Conservation (phyloP, 192 early-diverging fungal species). For the Coemansia sp. region DNA sequence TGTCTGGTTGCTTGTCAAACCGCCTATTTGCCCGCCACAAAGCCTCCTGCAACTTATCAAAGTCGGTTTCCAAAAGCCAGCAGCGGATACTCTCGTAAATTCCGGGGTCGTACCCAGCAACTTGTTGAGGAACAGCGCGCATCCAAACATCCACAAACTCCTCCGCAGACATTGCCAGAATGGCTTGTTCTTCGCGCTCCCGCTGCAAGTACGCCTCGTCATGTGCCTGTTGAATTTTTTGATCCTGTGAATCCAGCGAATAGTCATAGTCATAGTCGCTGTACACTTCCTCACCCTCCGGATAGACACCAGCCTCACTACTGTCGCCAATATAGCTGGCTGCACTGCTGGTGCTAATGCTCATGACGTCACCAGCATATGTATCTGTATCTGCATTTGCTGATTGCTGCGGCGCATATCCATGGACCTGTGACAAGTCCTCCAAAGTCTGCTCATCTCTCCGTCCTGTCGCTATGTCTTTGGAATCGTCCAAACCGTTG, state of each 20-base stretch:
- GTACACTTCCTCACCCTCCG: conserved; percentile 20
- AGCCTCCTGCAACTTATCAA: not conserved
- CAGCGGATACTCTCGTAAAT: conserved; percentile 26
- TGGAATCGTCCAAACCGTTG: not conserved
- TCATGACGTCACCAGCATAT: conserved; percentile 9
- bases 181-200: conserved; percentile 31
- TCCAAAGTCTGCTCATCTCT: not conserved
- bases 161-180: conserved; percentile 25
- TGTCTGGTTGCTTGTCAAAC: conserved; percentile 46
- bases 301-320: conserved; percentile 13
- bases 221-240: not conserved
- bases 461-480: not conserved
- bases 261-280: conserved; percentile 13
- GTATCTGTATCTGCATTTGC: not conserved
- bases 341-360: conserved; percentile 4
- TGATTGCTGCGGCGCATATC: not conserved
- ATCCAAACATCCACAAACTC: conserved; percentile 40
- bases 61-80: conserved; percentile 27
- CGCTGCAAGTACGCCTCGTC: conserved; percentile 19
- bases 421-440: not conserved
- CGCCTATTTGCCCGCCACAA: conserved; percentile 26
- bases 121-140: conserved; percentile 26
- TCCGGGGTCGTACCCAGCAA: conserved; percentile 17
- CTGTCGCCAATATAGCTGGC: conserved; percentile 5
- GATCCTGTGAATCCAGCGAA: conserved; percentile 1